phyloP scores from a whole-genome alignment of 163 green algal genomes.

The Scenedesmus sp. region DNA sequence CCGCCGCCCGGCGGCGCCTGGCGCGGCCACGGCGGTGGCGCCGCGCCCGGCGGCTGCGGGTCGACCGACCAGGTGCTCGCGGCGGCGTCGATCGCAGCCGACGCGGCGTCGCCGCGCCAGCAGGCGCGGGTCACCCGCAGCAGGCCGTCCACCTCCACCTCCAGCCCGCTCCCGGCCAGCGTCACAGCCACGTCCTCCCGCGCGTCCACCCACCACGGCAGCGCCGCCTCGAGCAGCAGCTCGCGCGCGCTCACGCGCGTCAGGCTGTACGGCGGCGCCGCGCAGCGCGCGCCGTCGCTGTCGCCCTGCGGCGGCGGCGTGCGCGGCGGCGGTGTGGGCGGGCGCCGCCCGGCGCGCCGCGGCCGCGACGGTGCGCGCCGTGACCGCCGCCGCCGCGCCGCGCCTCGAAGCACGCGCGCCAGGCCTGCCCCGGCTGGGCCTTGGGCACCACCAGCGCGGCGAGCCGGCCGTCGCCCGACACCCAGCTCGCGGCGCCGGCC shows the following conservation, averaged over 20 bases:
- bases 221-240: not conserved
- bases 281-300: slow-evolving; percentile 5
- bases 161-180: not conserved
- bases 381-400: not conserved
- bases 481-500: slow-evolving; percentile 1
- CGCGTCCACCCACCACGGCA: slow-evolving; percentile 5
- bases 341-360: too few relatives aligned
- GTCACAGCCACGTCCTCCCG: not conserved
- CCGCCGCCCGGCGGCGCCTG: not conserved
- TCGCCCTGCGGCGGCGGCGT: slow-evolving; percentile 25
- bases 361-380: not conserved
- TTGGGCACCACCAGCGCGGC: slow-evolving; percentile 21
- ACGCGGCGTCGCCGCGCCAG: not conserved
- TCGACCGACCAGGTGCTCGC: slow-evolving; percentile 36
- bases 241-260: slow-evolving; percentile 18
- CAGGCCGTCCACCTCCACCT: slow-evolving; percentile 15
- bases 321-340: too few relatives aligned
- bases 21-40: not conserved
- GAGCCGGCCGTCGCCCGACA: not conserved
- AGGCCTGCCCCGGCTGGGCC: slow-evolving; percentile 12
- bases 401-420: slow-evolving; percentile 33
- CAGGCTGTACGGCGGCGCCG: slow-evolving; percentile 20
- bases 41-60: not conserved
- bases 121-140: slow-evolving; percentile 13
- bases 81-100: not conserved